A percentile compares a stretch with the other conserved stretches of the same genome.
Evolutionary conservation across 176 grass and related monocot species (phyloP).

Genomic region (Rhipidocladum racemiflorum): DNA sequence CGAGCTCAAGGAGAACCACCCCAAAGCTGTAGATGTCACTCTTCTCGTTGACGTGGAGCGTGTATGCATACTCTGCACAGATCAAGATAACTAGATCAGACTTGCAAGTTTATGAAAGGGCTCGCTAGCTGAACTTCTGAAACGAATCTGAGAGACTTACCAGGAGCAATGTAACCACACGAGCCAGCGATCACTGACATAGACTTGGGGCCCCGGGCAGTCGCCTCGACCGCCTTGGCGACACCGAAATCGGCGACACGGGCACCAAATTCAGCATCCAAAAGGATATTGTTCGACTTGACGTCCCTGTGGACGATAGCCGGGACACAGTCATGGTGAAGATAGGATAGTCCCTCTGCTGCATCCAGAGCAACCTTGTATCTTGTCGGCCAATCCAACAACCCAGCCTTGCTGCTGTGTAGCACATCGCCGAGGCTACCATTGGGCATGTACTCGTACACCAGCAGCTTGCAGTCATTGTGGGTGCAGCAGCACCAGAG

Average conservation of each 20-base stretch:
- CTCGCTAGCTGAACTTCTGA: background rate
- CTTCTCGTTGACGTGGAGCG: constrained; percentile 86
- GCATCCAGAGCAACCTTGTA: constrained; percentile 69
- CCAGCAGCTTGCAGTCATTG: constrained; percentile 64
- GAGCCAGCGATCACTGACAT: constrained; percentile 89
- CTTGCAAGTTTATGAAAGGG: background rate
- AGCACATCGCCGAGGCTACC: constrained; percentile 71
- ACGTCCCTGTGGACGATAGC: constrained; percentile 86
- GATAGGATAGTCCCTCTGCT: constrained; percentile 76
- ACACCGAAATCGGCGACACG: constrained; percentile 72
- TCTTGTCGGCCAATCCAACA: constrained; percentile 64
- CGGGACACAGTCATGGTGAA: constrained; percentile 83
- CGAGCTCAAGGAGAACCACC: constrained; percentile 81
- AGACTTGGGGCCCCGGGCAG: constrained; percentile 42
- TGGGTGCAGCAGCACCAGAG: constrained; percentile 75
- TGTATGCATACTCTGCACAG: constrained; percentile 77
- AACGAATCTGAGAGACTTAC: constrained; percentile 23
- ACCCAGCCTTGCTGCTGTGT: constrained; percentile 51
- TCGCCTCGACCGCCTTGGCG: constrained; percentile 57
- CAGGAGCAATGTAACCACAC: constrained; percentile 85
- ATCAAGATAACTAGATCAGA: background rate
- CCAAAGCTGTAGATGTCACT: constrained; percentile 93
- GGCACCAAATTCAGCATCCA: constrained; percentile 68
- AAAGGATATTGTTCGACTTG: constrained; percentile 86
- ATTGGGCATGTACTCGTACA: constrained; percentile 84